phyloP scores from a whole-genome alignment of 352 stramenopile genomes.

The Phytophthora aleatoria region DNA sequence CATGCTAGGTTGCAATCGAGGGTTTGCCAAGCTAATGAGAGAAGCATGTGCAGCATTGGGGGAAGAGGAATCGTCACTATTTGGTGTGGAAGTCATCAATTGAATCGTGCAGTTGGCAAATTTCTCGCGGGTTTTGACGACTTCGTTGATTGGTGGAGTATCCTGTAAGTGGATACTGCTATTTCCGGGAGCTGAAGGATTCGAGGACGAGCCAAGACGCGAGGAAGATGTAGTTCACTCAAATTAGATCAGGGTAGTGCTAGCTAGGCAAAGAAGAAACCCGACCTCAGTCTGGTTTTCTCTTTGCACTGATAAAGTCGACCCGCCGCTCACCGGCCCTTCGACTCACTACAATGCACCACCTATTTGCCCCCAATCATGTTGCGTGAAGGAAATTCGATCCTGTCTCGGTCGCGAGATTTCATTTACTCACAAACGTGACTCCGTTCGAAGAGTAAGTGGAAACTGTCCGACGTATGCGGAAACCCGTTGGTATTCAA shows the following conservation, averaged over 20 bases:
- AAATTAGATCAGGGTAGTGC: not conserved
- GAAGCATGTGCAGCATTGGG: too few relatives aligned
- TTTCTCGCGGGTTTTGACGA: not conserved
- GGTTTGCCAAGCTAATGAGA: too few relatives aligned
- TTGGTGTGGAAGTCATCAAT: not conserved
- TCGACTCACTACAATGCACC: conserved; percentile 14
- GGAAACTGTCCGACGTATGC: not conserved
- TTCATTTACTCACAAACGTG: not conserved
- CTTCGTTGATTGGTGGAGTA: not conserved
- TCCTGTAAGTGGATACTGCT: not conserved
- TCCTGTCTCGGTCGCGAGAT: not conserved
- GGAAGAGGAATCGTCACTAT: too few relatives aligned
- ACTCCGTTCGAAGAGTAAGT: not conserved
- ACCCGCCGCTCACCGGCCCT: conserved; percentile 13
- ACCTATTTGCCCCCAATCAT: too few relatives aligned
- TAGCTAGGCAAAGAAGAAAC: not conserved
- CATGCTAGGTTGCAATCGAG: too few relatives aligned
- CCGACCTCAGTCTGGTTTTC: not conserved
- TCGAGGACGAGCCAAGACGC: not conserved
- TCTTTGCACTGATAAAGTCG: not conserved
- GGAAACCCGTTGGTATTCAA: not conserved
- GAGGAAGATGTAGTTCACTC: not conserved
- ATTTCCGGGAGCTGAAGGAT: not conserved
- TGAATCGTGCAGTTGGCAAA: not conserved
- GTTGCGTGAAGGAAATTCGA: not conserved